A percentile compares a stretch with the other conserved stretches of the same genome.
Conservation (phyloP, 2,329 filamentous ascomycete genomes). For the Atkinsonella hypoxylon region DNA sequence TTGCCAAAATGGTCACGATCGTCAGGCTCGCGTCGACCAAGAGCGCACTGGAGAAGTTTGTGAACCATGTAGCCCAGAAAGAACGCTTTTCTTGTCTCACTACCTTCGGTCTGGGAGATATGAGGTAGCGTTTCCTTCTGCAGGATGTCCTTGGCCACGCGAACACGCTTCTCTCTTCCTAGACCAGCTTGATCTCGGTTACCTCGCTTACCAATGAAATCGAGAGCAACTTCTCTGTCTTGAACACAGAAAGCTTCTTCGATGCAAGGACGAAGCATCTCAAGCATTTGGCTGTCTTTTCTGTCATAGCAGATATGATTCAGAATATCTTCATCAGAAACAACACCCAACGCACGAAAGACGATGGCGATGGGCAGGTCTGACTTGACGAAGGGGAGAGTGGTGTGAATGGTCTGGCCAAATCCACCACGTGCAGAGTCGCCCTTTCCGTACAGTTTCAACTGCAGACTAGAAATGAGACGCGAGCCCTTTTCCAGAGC, state of each 20-base stretch:
- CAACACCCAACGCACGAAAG: constrained; percentile 88
- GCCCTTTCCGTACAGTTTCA: constrained; percentile 83
- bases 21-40: constrained; percentile 87
- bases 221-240: constrained; percentile 84
- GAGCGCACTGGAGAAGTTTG: constrained; percentile 80
- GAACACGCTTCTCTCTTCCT: constrained; percentile 75
- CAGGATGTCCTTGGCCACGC: constrained; percentile 85
- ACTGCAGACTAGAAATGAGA: constrained; percentile 81
- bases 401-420: constrained; percentile 80
- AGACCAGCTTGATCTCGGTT: constrained; percentile 48
- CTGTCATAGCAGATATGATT: constrained; percentile 97
- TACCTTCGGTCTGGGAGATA: constrained; percentile 89
- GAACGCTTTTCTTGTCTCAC: constrained; percentile 92
- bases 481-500: constrained; percentile 93
- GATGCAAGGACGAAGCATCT: constrained; percentile 93
- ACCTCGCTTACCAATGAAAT: constrained; percentile 91
- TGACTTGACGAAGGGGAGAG: constrained; percentile 83
- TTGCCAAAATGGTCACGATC: constrained; percentile 99
- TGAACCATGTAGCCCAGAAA: constrained; percentile 99
- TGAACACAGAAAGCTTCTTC: constrained; percentile 96
- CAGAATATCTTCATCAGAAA: constrained; percentile 94
- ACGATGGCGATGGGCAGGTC: constrained; percentile 92
- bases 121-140: constrained; percentile 96
- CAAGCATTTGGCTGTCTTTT: constrained; percentile 91
- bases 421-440: constrained; percentile 66